Base-by-base conservation (phyloP, 2,329 filamentous ascomycete species). In the Phyllosticta capitalensis region DNA sequence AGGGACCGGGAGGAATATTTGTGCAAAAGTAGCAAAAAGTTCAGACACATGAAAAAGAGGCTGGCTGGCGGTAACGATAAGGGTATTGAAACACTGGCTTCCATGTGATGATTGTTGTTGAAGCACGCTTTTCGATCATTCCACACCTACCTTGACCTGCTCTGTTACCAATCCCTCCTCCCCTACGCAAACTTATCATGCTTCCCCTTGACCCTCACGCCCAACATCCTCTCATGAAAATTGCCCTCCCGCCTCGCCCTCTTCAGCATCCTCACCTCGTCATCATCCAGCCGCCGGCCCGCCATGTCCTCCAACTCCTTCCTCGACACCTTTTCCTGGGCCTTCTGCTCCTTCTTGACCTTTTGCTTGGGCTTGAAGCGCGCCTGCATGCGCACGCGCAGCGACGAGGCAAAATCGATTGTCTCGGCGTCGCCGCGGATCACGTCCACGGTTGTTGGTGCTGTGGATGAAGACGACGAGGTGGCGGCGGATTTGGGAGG, bases 361-460 rank as follows among this genome's bases (percentile, higher is more conserved):
- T 87, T 89, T 52, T 94, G 74, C 63, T 83, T 82, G 9, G 92
- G 92, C 78, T 96, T 96, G 78, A 95, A 97, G 55, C 89, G 81
- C 21, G 92, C 90, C 76, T 97, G 92, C 92, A 97, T 96, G 58
- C 92, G 87, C 67, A 97, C 83, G 55, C 90, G 82, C 62, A 95
- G 71, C 6, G 85, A 87, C 9, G 89, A 90, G 66, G 82, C 82
- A 68, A 88, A 89, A 4, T 79, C 81, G 55, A 85, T 83, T 9
- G 77, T 75, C 14, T 86, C 83, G 7, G 84, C 87, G 71, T 96
- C 90, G 54, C 90, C 91, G 30, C 90, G 84, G 14, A 45, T 6
- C 12, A 95, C 78, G 65, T 92, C 87, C 2, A 58, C 64, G 30
- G 61, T 61, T 0, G 75, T 68, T 3, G 24, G 24, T 3, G 0